Evolutionary conservation across 2,329 filamentous ascomycete genomes (phyloP), one percentile per base, ranked within the genome.

Genomic region (Cercospora citrullina): DNA sequence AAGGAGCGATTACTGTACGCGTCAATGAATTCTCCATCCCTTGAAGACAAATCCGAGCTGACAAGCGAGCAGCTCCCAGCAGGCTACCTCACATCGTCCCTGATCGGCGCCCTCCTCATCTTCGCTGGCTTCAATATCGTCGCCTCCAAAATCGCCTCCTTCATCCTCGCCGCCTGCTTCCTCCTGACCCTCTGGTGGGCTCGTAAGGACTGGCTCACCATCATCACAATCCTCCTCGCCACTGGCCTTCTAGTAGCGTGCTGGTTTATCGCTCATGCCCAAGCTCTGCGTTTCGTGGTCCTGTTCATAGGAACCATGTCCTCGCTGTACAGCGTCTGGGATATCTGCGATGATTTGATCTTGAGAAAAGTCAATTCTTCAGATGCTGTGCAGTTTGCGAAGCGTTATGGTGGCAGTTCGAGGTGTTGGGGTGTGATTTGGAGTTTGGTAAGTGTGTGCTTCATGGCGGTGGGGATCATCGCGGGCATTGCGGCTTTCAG

Each of bases 231-330:
- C 8, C 77, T 93, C 7, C 80, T 89, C 5, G 90, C 90, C 0
- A 87, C 93, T 1, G 91, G 89, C 0, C 77, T 94, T 74, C 78
- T 94, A 28, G 82, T 93, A 1, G 91, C 84, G 0, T 92, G 89
- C 76, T 94, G 91, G 91, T 94, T 94, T 79, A 93, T 94, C 75
- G 84, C 85, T 4, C 90, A 93, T 77, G 91, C 90, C 0, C 87
- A 92, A 78, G 86, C 91, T 4, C 79, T 94, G 77, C 83, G 90
- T 68, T 94, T 90, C 75, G 86, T 69, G 18, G 68, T 87, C 81
- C 84, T 94, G 30, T 94, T 94, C 75, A 92, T 94, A 69, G 91
- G 91, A 51, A 91, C 93, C 73, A 93, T 94, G 91, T 91, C 88
- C 6, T 89, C 88, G 1, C 84, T 94, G 1, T 94, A 94, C 79